Conservation (phyloP, 208 protist species). For the Leishmania amazonensis region DNA sequence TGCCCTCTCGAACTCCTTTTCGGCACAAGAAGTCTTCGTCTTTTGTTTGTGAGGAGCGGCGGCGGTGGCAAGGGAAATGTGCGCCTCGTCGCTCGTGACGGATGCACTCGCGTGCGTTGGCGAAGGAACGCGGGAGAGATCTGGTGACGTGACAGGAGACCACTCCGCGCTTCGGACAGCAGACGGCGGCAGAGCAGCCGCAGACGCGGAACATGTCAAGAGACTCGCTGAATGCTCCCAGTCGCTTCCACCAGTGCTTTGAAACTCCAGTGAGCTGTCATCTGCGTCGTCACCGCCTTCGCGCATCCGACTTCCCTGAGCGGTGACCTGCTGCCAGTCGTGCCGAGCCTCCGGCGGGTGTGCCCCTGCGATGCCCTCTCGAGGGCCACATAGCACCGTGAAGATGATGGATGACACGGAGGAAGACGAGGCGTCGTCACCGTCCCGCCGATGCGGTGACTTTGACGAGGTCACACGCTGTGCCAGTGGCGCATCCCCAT, state of each 20-base stretch:
- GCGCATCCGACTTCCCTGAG: background rate
- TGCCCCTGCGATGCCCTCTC: background rate
- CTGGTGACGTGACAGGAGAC: background rate
- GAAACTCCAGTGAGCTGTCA: background rate
- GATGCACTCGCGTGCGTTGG: background rate
- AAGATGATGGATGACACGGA: slow-evolving; percentile 6
- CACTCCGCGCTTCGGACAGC: background rate
- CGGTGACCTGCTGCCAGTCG: background rate
- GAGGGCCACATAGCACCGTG: background rate
- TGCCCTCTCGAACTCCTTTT: background rate
- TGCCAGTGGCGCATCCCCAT: too few relatives aligned
- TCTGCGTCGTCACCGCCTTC: background rate
- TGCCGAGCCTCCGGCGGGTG: background rate
- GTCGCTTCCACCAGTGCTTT: too few relatives aligned
- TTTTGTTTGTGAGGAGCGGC: background rate
- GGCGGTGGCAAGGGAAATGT: background rate
- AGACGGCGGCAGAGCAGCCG: background rate
- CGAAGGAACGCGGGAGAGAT: background rate
- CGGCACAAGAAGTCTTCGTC: background rate
- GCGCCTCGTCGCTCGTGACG: background rate
- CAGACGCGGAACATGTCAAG: background rate
- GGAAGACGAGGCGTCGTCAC: background rate
- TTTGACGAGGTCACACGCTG: background rate
- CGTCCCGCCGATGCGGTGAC: background rate
- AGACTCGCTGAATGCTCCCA: background rate